Evolutionary conservation across 352 stramenopile species (phyloP).

Genomic region (Globisporangium abappressorium): DNA sequence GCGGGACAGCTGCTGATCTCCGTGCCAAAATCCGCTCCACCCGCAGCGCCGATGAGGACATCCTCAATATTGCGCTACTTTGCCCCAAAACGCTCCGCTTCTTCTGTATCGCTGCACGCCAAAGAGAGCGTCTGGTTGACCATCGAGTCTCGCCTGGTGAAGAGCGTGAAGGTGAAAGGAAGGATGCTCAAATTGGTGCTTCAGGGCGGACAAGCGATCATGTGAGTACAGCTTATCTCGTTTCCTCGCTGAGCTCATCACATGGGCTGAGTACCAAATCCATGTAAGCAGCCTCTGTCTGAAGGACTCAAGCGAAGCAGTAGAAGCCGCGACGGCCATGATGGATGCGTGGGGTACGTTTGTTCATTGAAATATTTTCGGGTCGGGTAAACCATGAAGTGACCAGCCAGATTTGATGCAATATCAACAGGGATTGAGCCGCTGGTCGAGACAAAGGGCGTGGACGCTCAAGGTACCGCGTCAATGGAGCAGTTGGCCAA

Average conservation of each 20-base stretch:
- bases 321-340: constrained; percentile 33
- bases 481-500: constrained; percentile 25
- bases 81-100: background rate
- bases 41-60: background rate
- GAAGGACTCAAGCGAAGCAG: constrained; percentile 18
- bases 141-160: constrained; percentile 15
- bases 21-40: background rate
- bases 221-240: constrained; percentile 19
- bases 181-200: constrained; percentile 28
- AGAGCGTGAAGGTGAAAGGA: constrained; percentile 31
- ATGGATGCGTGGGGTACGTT: constrained; percentile 44
- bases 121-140: constrained; percentile 7
- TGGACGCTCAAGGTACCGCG: background rate
- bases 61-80: constrained; percentile 12
- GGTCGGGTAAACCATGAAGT: background rate
- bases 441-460: constrained; percentile 28
- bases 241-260: background rate
- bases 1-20: constrained; percentile 23
- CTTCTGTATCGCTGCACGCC: too few relatives aligned
- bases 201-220: constrained; percentile 20
- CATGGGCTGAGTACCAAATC: background rate
- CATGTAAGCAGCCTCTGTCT: constrained; percentile 27
- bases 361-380: background rate
- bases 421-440: constrained; percentile 34
- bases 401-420: background rate